Evolutionary conservation across 106 monocot species (phyloP).

Genomic region (Dendrobium nobile): DNA sequence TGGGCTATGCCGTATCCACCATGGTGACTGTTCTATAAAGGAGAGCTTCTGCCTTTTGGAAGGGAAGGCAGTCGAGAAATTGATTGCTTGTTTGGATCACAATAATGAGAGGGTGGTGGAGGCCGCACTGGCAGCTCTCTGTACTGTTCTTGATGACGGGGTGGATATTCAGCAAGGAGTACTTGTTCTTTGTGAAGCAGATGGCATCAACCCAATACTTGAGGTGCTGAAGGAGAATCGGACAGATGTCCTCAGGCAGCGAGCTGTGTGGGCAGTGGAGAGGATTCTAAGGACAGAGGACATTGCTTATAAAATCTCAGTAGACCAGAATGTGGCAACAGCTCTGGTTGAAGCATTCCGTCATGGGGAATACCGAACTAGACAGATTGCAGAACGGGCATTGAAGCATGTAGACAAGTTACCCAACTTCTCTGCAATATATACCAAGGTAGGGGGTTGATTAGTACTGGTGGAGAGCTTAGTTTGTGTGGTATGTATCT

Average conservation of each 20-base stretch:
- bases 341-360: conserved; percentile 85
- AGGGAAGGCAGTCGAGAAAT: conserved; percentile 62
- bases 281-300: conserved; percentile 84
- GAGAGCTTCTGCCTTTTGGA: conserved; percentile 82
- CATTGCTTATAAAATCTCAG: conserved; percentile 61
- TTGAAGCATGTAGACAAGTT: conserved; percentile 76
- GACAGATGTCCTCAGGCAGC: conserved; percentile 48
- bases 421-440: conserved; percentile 90
- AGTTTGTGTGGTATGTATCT: conserved; percentile 12
- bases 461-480: not conserved
- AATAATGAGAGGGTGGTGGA: conserved; percentile 67
- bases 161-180: conserved; percentile 69
- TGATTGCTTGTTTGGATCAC: conserved; percentile 81
- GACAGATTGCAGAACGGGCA: conserved; percentile 81
- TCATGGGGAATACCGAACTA: conserved; percentile 69
- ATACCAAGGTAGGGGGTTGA: conserved; percentile 37
- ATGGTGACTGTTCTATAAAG: conserved; percentile 59
- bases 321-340: conserved; percentile 53
- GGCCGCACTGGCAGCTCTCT: conserved; percentile 65
- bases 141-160: conserved; percentile 58
- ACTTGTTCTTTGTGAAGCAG: conserved; percentile 41
- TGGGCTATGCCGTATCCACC: conserved; percentile 57
- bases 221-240: conserved; percentile 48
- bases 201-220: conserved; percentile 63
- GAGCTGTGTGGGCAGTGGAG: conserved; percentile 88